Evolutionary conservation across 1,284 basidiomycete genomes (phyloP), one percentile per base, ranked within the genome.

Genomic region (Rhizoctonia solani): DNA sequence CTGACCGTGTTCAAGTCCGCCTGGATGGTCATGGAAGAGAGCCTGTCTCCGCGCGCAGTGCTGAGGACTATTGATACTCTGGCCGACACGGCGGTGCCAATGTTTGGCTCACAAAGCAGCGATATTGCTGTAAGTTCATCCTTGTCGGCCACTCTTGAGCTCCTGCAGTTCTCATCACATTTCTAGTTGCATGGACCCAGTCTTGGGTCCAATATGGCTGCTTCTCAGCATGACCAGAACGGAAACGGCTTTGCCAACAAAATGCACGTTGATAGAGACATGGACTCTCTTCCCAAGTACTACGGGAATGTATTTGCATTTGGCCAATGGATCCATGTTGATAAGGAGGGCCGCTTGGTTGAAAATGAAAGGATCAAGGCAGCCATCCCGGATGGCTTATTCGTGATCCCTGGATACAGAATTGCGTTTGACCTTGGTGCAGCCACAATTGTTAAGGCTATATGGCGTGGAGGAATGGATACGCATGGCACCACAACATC

Each of bases 391-490:
- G 42, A 58, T 44, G 55, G 55, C 25, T 58, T 30, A 11, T 58
- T 58, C 32, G 21, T 47, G 14, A 16, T 58, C 16, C 55, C 55
- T 1, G 55, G 41, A 6, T 58, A 58, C 27, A 23, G 30, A 6
- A 21, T 47, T 3, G 55, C 41, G 25, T 44, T 58, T 21, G 41
- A 58, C 46, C 11, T 58, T 13, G 42, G 55, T 5, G 41, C 19
- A 1, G 41, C 42, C 8, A 27, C 39, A 13, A 27, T 46, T n/a
- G 39, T 58, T 5, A 46, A 23, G 11, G 55, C 41, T 13, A 46
- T 58, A 30, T 58, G 55, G 55, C 55, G 42, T 5, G 55, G 55
- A 4, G 55, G 55, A 11, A 32, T 58, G 25, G 55, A 58, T 39
- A 19, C 30, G n/a, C 55, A 58, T 42, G 25, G 39, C n/a, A 58